These are phyloP conservation scores for Helicocarpus griseus DNA, from an alignment of 2,329 filamentous ascomycete genomes.

Conservation along the genomic window DNA sequence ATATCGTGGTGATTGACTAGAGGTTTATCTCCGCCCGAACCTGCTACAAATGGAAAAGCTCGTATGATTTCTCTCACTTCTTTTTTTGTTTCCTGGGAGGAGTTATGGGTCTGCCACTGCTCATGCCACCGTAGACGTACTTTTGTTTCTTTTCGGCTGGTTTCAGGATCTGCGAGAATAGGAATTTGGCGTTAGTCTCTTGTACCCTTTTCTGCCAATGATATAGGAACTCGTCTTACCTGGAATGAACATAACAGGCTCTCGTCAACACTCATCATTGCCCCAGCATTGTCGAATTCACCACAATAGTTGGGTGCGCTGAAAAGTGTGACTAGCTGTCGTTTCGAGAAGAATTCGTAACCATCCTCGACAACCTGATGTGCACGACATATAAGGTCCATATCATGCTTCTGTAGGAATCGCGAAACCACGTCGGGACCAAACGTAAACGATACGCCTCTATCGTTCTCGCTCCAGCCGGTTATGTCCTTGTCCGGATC, in stretches of 20 bases:
- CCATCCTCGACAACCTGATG: slow-evolving; percentile 98
- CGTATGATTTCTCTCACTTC: slow-evolving; percentile 60
- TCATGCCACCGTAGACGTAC: slow-evolving; percentile 75
- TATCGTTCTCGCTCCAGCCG: slow-evolving; percentile 97
- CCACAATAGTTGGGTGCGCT: slow-evolving; percentile 98
- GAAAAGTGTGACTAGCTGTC: slow-evolving; percentile 93
- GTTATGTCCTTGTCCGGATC: slow-evolving; percentile 99
- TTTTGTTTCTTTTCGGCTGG: slow-evolving; percentile 99
- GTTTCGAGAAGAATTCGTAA: slow-evolving; percentile 99
- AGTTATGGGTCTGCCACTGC: slow-evolving; percentile 60
- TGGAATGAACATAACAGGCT: slow-evolving; percentile 98
- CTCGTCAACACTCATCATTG: slow-evolving; percentile 99
- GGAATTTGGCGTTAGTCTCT: slow-evolving; percentile 12
- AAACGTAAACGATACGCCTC: slow-evolving; percentile 97
- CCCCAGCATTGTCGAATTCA: slow-evolving; percentile 98
- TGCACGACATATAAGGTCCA: slow-evolving; percentile 97
- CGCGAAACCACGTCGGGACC: slow-evolving; percentile 93
- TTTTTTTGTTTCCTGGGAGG: slow-evolving; percentile 62
- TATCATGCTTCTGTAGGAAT: slow-evolving; percentile 98
- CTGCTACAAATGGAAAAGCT: slow-evolving; percentile 68
- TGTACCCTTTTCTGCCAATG: not conserved
- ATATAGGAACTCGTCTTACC: slow-evolving; percentile 41
- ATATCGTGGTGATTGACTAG: slow-evolving; percentile 7
- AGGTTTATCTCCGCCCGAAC: slow-evolving; percentile 84
- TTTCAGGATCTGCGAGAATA: slow-evolving; percentile 72